A percentile compares a stretch with the other conserved stretches of the same genome.
Evolutionary conservation across 495 filamentous ascomycete species (phyloP).

Genomic region (Aspergillus kassunensis): DNA sequence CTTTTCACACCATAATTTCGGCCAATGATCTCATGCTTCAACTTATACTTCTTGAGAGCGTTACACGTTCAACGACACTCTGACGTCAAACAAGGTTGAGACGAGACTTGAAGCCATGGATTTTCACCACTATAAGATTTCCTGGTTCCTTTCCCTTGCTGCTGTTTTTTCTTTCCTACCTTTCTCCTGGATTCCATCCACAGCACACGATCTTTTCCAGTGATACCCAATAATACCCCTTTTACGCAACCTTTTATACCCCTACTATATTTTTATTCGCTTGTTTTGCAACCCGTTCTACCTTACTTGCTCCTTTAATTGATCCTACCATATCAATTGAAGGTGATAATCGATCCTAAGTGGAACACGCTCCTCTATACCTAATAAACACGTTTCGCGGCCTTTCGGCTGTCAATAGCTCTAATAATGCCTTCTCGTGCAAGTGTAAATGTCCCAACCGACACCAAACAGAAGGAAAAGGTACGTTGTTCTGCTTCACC

Average conservation of each 20-base stretch:
- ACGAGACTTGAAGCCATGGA: neutral
- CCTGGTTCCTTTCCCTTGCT: neutral
- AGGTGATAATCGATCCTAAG: slow-evolving; percentile 1
- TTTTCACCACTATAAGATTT: neutral
- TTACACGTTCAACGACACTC: slow-evolving; percentile 15
- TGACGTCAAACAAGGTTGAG: slow-evolving; percentile 21
- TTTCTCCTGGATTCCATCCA: slow-evolving; percentile 8
- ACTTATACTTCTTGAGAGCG: neutral
- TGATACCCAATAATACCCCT: slow-evolving; percentile 40
- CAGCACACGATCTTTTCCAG: slow-evolving; percentile 27
- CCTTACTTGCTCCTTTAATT: slow-evolving; percentile 1
- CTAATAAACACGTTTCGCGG: no score
- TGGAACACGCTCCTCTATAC: neutral
- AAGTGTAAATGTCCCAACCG: slow-evolving; percentile 62
- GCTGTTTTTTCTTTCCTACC: slow-evolving; percentile 1
- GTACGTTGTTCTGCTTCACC: slow-evolving; percentile 19
- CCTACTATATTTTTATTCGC: slow-evolving; percentile 18
- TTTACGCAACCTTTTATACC: slow-evolving; percentile 18
- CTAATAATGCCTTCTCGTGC: slow-evolving; percentile 37
- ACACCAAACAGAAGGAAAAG: slow-evolving; percentile 56
- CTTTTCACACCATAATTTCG: no score
- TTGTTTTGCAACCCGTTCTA: slow-evolving; percentile 15
- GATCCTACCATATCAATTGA: neutral
- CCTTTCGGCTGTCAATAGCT: slow-evolving; percentile 9
- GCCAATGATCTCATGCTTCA: slow-evolving; percentile 15